Evolutionary conservation across 2,329 filamentous ascomycete genomes (phyloP).

Genomic region (Fusarium sterilihyphosum): DNA sequence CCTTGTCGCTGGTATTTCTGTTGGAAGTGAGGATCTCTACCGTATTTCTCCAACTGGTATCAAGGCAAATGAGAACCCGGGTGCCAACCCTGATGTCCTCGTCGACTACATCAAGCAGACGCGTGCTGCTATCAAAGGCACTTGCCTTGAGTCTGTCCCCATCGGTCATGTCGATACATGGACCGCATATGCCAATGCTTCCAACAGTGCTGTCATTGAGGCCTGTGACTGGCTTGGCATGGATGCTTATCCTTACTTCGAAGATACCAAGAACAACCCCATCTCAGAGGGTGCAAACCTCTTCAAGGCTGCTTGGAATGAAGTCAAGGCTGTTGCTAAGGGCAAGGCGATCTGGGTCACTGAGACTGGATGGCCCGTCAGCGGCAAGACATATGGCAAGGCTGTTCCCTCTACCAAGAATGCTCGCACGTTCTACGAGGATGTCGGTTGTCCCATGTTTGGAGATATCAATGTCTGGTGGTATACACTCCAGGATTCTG

Average conservation of each 20-base stretch:
- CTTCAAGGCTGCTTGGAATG: conserved; percentile 73
- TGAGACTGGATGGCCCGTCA: conserved; percentile 88
- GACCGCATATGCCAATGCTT: conserved; percentile 79
- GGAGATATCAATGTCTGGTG: conserved; percentile 76
- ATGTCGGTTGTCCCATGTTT: conserved; percentile 78
- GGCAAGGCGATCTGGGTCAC: conserved; percentile 86
- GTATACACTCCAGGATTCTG: conserved; percentile 78
- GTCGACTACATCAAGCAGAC: conserved; percentile 77
- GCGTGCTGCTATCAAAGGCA: conserved; percentile 70
- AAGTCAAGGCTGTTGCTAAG: conserved; percentile 66
- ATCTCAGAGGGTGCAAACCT: conserved; percentile 72
- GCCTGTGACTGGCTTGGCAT: conserved; percentile 83
- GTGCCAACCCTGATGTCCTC: conserved; percentile 69
- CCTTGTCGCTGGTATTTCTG: conserved; percentile 82
- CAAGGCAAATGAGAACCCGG: conserved; percentile 68
- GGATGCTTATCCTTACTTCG: conserved; percentile 88
- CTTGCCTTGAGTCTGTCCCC: conserved; percentile 63
- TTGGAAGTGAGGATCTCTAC: conserved; percentile 89
- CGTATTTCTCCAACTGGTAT: conserved; percentile 78
- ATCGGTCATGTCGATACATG: conserved; percentile 92
- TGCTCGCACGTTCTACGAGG: conserved; percentile 82
- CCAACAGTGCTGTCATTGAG: conserved; percentile 76
- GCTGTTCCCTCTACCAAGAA: conserved; percentile 73
- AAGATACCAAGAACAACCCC: conserved; percentile 73
- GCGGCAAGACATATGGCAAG: conserved; percentile 68